Conservation (phyloP, 768 basidiomycete species). For the Suillus cothurnatus region DNA sequence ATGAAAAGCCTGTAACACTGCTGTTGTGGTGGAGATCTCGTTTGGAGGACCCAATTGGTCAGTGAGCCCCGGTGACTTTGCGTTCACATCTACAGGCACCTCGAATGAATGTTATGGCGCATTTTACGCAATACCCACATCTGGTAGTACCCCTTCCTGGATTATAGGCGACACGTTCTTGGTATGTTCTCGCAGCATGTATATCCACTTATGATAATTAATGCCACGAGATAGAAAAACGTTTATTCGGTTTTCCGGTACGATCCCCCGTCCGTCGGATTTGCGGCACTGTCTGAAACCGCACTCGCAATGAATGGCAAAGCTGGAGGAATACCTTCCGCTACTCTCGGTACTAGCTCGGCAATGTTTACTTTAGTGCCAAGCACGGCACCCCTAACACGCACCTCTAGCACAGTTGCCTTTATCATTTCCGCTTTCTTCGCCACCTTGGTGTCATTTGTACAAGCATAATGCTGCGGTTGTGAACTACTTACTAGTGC, state of each 20-base stretch:
- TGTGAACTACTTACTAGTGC: not conserved
- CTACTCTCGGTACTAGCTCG: conserved; percentile 23
- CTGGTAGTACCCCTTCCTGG: conserved; percentile 64
- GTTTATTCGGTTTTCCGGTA: conserved; percentile 56
- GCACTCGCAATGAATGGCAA: conserved; percentile 29
- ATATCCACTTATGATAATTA: not conserved
- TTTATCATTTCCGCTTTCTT: conserved; percentile 16
- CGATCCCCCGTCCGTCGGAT: conserved; percentile 51
- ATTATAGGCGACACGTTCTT: conserved; percentile 92
- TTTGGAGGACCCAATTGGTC: conserved; percentile 51
- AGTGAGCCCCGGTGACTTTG: conserved; percentile 51
- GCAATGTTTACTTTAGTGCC: conserved; percentile 15
- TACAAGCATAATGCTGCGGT: not conserved
- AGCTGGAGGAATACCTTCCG: conserved; percentile 22
- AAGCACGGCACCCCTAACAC: conserved; percentile 17
- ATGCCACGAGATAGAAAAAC: conserved; percentile 44
- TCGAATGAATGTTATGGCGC: conserved; percentile 73
- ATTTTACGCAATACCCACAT: conserved; percentile 71
- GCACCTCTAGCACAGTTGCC: not conserved
- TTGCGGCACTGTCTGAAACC: conserved; percentile 43
- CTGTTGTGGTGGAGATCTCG: conserved; percentile 40
- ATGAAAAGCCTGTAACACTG: conserved; percentile 43
- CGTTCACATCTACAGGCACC: conserved; percentile 47
- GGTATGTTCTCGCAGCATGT: conserved; percentile 9
- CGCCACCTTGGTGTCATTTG: conserved; percentile 10